A percentile compares a stretch with the other conserved stretches of the same genome.
Conservation (phyloP, 2,329 filamentous ascomycete species). For the Phialophora chinensis region DNA sequence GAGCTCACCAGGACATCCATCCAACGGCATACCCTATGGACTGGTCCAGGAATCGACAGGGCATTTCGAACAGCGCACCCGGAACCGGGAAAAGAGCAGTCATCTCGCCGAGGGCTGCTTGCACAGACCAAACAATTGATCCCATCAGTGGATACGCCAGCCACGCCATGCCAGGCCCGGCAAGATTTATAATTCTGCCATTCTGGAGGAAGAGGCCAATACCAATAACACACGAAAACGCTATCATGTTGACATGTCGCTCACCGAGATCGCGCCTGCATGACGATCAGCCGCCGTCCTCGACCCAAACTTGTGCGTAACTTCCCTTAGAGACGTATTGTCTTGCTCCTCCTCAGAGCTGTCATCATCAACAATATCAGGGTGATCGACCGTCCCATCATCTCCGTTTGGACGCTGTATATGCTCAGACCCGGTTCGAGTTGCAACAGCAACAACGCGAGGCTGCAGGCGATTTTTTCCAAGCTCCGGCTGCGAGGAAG, state of each 20-base stretch:
- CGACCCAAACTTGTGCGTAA: neutral
- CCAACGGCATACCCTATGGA: constrained; percentile 18
- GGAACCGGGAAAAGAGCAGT: constrained; percentile 29
- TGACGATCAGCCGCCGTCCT: neutral
- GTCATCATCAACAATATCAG: neutral
- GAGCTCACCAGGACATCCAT: constrained; percentile 10
- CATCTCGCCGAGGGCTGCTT: constrained; percentile 53
- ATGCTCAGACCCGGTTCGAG: neutral
- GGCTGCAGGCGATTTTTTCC: neutral
- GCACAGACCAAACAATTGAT: constrained; percentile 51
- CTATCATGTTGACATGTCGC: constrained; percentile 37
- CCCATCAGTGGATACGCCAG: constrained; percentile 51
- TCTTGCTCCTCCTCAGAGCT: neutral
- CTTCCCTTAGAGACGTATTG: constrained; percentile 11
- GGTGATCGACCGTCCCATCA: neutral
- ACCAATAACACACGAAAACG: constrained; percentile 33
- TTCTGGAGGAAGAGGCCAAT: constrained; percentile 37
- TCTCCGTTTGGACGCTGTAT: constrained; percentile 2
- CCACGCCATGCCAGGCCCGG: constrained; percentile 32
- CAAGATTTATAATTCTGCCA: constrained; percentile 31
- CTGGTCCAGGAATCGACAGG: constrained; percentile 11
- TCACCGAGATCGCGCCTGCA: constrained; percentile 7
- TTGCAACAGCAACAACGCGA: neutral
- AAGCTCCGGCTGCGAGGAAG: neutral
- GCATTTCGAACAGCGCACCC: constrained; percentile 15